Conservation (phyloP, 495 filamentous ascomycete species). For the Chaetomium tenue region DNA sequence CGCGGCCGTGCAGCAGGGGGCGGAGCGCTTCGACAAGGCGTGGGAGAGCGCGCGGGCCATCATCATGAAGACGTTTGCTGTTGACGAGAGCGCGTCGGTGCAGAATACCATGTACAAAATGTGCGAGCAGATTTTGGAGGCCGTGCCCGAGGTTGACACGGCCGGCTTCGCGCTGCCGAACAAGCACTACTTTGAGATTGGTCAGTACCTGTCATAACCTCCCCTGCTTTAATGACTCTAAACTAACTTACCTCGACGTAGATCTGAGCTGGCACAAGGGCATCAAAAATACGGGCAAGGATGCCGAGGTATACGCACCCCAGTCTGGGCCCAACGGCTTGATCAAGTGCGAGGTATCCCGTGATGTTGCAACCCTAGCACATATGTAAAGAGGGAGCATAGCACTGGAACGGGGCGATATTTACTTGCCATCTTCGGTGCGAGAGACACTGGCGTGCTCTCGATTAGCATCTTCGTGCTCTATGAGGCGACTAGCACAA, state of each 20-base stretch:
- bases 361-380: conserved; percentile 39
- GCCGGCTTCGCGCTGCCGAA: conserved; percentile 88
- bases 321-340: conserved; percentile 91
- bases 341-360: conserved; percentile 89
- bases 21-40: conserved; percentile 70
- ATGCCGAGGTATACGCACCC: conserved; percentile 93
- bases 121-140: conserved; percentile 80
- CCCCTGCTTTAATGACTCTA: conserved; percentile 49
- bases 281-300: conserved; percentile 91
- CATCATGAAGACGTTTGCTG: conserved; percentile 89
- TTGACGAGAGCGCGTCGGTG: conserved; percentile 85
- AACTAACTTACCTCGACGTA: conserved; percentile 50
- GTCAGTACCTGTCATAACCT: conserved; percentile 52
- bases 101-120: conserved; percentile 99
- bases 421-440: not conserved
- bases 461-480: not conserved
- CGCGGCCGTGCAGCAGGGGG: conserved; percentile 63
- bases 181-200: conserved; percentile 98
- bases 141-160: conserved; percentile 64
- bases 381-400: not conserved
- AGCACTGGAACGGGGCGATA: not conserved
- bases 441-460: not conserved
- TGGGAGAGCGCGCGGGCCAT: conserved; percentile 74
- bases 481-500: not conserved
- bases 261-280: conserved; percentile 97